Evolutionary conservation across 116 monocot species (phyloP), one percentile per base, ranked within the genome.

Genomic region (Papilionanthe hybrid): DNA sequence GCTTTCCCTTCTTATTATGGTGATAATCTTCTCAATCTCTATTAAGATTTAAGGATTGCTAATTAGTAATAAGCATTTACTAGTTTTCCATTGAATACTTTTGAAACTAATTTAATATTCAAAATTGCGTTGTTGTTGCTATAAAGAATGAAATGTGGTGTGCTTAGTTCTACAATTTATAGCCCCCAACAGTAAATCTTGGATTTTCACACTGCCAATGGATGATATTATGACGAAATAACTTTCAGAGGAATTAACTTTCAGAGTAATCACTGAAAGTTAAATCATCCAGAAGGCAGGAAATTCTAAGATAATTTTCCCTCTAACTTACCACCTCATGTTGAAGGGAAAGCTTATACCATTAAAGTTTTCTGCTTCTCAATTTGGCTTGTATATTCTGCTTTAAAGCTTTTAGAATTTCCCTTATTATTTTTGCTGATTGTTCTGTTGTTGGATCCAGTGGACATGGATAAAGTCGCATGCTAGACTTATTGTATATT

Each of bases 321-420:
- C 32, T 32, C 17, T 69, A 69, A 69, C 69, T 69, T 69, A 30
- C 69, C 13, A 4, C 32, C 28, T 69, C 63, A 63, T 63, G 1
- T 63, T 25, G 63, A 23, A 25, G 63, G 63, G 23, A 63, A 25
- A 63, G n/a, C 23, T 63, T 23, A 63, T 23, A 3, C 25, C 29
- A 67, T 69, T 69, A 37, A 69, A 69, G 69, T 30, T 12, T 69
- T 69, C 13, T 69, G 69, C 69, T 30, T 69, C 69, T 69, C 69
- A 69, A 11, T 12, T 69, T 69, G 69, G 23, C 69, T 69, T 69
- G 30, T 69, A 13, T 69, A 32, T 30, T 28, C 30, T 69, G 32
- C 69, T 30, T 69, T 69, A 69, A 69, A 69, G 69, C 28, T 32
- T 32, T 12, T 69, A 12, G 23, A 69, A 30, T 69, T 69, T 28